Evolutionary conservation across 768 basidiomycete species (phyloP).

Genomic region (Pisolithus orientalis): DNA sequence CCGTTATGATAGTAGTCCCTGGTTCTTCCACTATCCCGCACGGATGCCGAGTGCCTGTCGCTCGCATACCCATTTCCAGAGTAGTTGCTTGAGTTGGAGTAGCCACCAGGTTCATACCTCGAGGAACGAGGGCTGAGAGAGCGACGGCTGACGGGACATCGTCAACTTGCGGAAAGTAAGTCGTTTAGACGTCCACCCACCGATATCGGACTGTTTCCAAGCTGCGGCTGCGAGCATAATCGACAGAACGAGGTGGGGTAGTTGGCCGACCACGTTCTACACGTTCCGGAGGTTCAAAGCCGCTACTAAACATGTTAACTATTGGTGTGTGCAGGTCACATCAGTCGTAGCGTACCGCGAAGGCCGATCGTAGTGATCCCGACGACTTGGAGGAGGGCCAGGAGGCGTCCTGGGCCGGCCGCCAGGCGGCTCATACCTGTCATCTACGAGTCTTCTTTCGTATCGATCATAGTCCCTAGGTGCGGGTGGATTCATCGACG

Average conservation of each 20-base stretch:
- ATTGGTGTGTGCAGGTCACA: neutral
- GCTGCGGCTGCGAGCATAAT: slow-evolving; percentile 45
- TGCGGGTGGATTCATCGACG: slow-evolving; percentile 47
- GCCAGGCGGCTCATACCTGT: slow-evolving; percentile 30
- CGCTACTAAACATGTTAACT: slow-evolving; percentile 2
- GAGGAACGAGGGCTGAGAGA: slow-evolving; percentile 59
- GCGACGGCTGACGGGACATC: slow-evolving; percentile 44
- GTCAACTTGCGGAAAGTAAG: neutral
- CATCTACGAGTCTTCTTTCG: slow-evolving; percentile 43
- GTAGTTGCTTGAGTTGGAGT: slow-evolving; percentile 27
- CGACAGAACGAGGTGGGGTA: slow-evolving; percentile 44
- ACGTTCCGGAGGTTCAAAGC: slow-evolving; percentile 15
- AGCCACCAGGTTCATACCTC: slow-evolving; percentile 38
- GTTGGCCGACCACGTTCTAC: slow-evolving; percentile 42
- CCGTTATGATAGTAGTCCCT: slow-evolving; percentile 37
- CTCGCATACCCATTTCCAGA: slow-evolving; percentile 43
- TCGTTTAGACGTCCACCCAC: slow-evolving; percentile 18
- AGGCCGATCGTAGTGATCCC: slow-evolving; percentile 63
- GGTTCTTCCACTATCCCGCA: slow-evolving; percentile 24
- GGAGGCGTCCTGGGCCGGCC: slow-evolving; percentile 51
- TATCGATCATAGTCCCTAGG: slow-evolving; percentile 58
- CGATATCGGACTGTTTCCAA: slow-evolving; percentile 36
- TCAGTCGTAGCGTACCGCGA: slow-evolving; percentile 39
- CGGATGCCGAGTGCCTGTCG: slow-evolving; percentile 6
- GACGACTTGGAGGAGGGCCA: slow-evolving; percentile 46